Percentiles rank a stretch among this genome's conserved stretches.
Evolutionary conservation across 371 early-diverging fungal genomes (phyloP).

Genomic region (Mycotypha africana): DNA sequence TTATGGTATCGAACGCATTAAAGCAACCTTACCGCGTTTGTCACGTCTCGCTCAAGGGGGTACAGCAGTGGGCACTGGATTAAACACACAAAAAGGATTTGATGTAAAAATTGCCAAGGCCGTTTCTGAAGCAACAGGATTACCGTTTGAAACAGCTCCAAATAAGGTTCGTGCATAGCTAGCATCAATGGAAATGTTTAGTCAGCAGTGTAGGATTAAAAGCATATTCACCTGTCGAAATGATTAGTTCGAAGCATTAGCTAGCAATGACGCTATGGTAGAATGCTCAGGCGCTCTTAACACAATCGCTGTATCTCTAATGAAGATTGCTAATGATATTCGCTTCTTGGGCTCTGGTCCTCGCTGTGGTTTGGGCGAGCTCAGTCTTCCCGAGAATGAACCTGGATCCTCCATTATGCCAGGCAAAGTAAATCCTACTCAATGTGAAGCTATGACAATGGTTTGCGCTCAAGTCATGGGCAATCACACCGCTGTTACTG

Average conservation of each 20-base stretch:
- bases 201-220: neutral
- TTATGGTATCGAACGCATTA: constrained; percentile 80
- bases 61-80: constrained; percentile 95
- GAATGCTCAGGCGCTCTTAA: constrained; percentile 92
- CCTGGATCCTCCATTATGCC: constrained; percentile 99
- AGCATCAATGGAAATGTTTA: too few species aligned
- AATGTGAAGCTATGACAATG: constrained; percentile 98
- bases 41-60: constrained; percentile 93
- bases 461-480: constrained; percentile 97
- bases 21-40: constrained; percentile 74
- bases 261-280: constrained; percentile 95
- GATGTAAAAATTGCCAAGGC: constrained; percentile 80
- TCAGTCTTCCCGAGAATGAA: constrained; percentile 93
- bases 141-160: constrained; percentile 88
- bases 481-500: constrained; percentile 84
- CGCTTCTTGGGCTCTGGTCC: constrained; percentile 94
- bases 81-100: constrained; percentile 89
- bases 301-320: constrained; percentile 88
- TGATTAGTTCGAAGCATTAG: constrained; percentile 97
- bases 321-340: constrained; percentile 97
- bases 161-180: too few species aligned
- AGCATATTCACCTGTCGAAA: constrained; percentile 3
- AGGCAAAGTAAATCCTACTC: constrained; percentile 95
- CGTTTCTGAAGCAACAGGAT: constrained; percentile 72
- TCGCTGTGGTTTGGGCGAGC: constrained; percentile 94